Percentiles rank a stretch among this genome's conserved stretches.
Evolutionary conservation across 108 stramenopile species (phyloP).

Genomic region (Skeletonema grethae): DNA sequence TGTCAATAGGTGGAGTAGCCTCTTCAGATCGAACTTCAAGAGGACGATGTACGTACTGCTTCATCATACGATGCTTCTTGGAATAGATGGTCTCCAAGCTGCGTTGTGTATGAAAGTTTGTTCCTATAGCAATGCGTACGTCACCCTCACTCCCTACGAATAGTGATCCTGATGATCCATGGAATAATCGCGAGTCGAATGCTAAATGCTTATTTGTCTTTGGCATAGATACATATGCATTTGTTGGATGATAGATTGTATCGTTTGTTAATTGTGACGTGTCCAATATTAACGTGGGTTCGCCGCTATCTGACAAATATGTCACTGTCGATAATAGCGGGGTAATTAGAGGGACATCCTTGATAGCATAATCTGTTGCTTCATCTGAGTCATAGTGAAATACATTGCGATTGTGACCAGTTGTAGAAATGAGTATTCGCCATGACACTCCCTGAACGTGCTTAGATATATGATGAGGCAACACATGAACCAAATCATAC

Average conservation of each 20-base stretch:
- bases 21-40: not conserved
- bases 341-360: not conserved
- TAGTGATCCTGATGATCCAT: not conserved
- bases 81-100: conserved; percentile 1
- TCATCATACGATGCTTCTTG: not conserved
- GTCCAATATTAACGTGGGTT: not conserved
- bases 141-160: not conserved
- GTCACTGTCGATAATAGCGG: conserved; percentile 1
- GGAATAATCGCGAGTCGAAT: not conserved
- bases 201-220: not conserved
- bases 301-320: not conserved
- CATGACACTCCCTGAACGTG: not conserved
- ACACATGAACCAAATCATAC: not conserved
- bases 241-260: conserved; percentile 5
- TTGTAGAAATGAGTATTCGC: not conserved
- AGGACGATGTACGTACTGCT: not conserved
- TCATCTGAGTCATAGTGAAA: not conserved
- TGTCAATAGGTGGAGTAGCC: conserved; percentile 1
- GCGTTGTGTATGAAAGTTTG: not conserved
- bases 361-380: not conserved
- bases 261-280: not conserved
- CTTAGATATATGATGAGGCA: not conserved
- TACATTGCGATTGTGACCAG: not conserved
- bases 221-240: not conserved
- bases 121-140: not conserved